Conservation (phyloP, 768 basidiomycete species). For the Collybia nuda region DNA sequence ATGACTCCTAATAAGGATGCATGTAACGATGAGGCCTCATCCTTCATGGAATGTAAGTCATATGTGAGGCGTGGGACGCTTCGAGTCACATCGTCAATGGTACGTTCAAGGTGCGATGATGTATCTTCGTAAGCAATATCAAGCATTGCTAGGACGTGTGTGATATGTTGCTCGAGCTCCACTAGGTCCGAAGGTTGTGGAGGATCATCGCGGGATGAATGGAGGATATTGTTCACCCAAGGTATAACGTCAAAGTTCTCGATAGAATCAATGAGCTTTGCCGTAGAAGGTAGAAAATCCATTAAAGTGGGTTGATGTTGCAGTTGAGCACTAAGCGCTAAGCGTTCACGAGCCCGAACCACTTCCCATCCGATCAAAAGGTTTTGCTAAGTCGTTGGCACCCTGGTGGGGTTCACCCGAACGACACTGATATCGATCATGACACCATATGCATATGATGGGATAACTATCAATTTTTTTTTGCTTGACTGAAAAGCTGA, state of each 20-base stretch:
- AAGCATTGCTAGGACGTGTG: slow-evolving; percentile 72
- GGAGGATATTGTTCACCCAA: slow-evolving; percentile 74
- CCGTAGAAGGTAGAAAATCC: slow-evolving; percentile 32
- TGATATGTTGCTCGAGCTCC: slow-evolving; percentile 71
- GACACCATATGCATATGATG: too few species aligned
- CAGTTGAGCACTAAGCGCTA: too few species aligned
- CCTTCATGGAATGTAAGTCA: slow-evolving; percentile 97
- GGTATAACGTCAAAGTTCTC: slow-evolving; percentile 58
- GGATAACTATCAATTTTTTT: too few species aligned
- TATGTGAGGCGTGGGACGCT: slow-evolving; percentile 89
- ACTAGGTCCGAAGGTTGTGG: slow-evolving; percentile 38
- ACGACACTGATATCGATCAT: too few species aligned
- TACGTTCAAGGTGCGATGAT: slow-evolving; percentile 79
- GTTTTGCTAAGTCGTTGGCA: too few species aligned
- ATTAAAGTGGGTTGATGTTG: slow-evolving; percentile 20
- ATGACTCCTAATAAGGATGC: slow-evolving; percentile 63
- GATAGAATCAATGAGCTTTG: slow-evolving; percentile 52
- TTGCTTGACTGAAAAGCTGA: too few species aligned
- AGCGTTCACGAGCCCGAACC: too few species aligned
- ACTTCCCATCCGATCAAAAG: too few species aligned
- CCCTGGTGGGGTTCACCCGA: too few species aligned
- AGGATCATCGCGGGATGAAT: slow-evolving; percentile 25
- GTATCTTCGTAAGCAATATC: slow-evolving; percentile 90
- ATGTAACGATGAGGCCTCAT: slow-evolving; percentile 80
- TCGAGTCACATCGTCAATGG: slow-evolving; percentile 91